Evolutionary conservation across 306 rosid species (phyloP).

Genomic region (Sicyos baderoa): DNA sequence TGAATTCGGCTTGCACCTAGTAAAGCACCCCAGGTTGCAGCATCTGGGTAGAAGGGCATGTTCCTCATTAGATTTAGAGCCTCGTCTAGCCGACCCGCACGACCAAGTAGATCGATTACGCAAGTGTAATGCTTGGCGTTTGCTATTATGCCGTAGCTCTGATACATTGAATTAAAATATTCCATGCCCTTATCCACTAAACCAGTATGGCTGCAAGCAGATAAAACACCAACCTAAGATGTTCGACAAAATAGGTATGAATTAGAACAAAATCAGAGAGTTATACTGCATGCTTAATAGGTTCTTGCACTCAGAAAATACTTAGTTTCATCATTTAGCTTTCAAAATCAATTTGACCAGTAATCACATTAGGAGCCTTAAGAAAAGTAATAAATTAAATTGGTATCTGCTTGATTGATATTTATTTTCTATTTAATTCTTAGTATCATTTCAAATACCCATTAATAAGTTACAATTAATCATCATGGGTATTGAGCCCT

Average conservation of each 20-base stretch:
- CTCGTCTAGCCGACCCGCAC: conserved; percentile 68
- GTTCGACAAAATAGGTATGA: conserved; percentile 18
- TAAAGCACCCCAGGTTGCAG: conserved; percentile 83
- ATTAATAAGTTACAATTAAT: too few relatives aligned
- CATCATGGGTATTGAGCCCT: too few relatives aligned
- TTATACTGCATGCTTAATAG: too few relatives aligned
- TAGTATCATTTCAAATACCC: too few relatives aligned
- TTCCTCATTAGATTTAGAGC: conserved; percentile 56
- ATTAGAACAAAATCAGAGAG: background rate
- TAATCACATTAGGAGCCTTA: too few relatives aligned
- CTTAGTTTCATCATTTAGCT: too few relatives aligned
- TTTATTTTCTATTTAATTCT: too few relatives aligned
- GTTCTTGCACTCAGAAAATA: too few relatives aligned
- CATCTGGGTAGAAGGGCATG: conserved; percentile 72
- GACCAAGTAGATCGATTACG: conserved; percentile 80
- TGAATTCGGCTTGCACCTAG: conserved; percentile 78
- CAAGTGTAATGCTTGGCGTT: conserved; percentile 69
- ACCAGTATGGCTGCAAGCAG: conserved; percentile 79
- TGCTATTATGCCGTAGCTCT: conserved; percentile 44
- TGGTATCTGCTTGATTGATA: too few relatives aligned
- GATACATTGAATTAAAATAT: conserved; percentile 55
- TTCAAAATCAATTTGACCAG: too few relatives aligned
- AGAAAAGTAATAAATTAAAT: too few relatives aligned
- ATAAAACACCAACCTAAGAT: conserved; percentile 68
- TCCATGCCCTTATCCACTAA: conserved; percentile 53